phyloP scores from a whole-genome alignment of 371 early-diverging fungal genomes.

The Lichtheimia ramosa region DNA sequence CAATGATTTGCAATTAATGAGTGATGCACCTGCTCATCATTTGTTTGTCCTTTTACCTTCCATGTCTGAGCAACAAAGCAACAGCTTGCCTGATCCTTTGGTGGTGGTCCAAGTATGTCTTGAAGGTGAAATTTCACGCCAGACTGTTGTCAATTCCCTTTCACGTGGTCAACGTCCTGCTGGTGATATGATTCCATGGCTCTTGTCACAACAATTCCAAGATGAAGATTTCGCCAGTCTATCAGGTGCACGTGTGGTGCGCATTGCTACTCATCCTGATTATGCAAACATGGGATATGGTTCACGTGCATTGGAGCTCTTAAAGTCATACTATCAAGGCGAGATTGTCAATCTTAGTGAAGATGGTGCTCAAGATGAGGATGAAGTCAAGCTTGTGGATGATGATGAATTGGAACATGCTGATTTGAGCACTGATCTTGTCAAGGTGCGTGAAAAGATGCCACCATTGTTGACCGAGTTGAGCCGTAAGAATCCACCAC shows the following conservation, averaged over 20 bases:
- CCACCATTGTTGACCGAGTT: slow-evolving; percentile 86
- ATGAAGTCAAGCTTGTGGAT: slow-evolving; percentile 54
- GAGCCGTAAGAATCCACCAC: slow-evolving; percentile 75
- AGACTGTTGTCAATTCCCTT: slow-evolving; percentile 82
- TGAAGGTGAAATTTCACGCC: slow-evolving; percentile 94
- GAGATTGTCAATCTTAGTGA: slow-evolving; percentile 75
- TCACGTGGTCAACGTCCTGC: slow-evolving; percentile 84
- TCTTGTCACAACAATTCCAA: slow-evolving; percentile 94
- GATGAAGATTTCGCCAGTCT: slow-evolving; percentile 95
- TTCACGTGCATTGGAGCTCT: slow-evolving; percentile 78
- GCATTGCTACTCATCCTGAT: slow-evolving; percentile 99
- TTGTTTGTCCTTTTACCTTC: slow-evolving; percentile 97
- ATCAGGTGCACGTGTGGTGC: slow-evolving; percentile 98
- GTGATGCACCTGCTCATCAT: slow-evolving; percentile 98
- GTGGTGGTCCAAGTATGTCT: slow-evolving; percentile 91
- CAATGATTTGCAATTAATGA: slow-evolving; percentile 97
- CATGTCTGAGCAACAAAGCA: slow-evolving; percentile 59
- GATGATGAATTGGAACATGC: slow-evolving; percentile 67
- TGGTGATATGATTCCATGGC: slow-evolving; percentile 99
- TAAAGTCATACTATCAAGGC: slow-evolving; percentile 88
- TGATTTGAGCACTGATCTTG: slow-evolving; percentile 72
- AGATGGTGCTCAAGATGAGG: slow-evolving; percentile 39
- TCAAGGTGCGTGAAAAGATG: slow-evolving; percentile 87
- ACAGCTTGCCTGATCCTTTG: slow-evolving; percentile 90
- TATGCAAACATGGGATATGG: slow-evolving; percentile 99